A percentile compares a stretch with the other conserved stretches of the same genome.
These are phyloP conservation scores for Sporothrix curviconia DNA, from an alignment of 2,329 filamentous ascomycete genomes.

Conservation along the genomic window DNA sequence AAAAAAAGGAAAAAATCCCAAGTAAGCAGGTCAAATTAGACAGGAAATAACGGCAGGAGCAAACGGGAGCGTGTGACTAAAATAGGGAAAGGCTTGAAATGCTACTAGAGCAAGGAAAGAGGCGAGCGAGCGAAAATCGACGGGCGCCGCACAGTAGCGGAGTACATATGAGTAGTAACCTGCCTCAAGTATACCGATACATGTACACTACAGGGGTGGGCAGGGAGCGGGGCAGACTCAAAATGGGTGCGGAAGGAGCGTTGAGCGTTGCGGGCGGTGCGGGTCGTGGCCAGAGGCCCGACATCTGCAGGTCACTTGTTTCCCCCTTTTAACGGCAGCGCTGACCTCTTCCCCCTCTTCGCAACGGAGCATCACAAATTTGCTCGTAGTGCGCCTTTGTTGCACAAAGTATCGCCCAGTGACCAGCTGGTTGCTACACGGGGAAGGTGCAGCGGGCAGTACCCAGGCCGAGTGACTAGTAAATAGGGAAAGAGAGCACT, in stretches of 20 bases:
- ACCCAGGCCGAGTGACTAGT: not conserved
- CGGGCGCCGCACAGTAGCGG: no score
- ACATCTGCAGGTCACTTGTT: not conserved
- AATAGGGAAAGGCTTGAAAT: constrained; percentile 14
- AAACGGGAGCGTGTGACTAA: constrained; percentile 10
- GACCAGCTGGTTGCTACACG: not conserved
- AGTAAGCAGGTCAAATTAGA: constrained; percentile 7
- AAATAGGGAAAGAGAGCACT: constrained; percentile 3
- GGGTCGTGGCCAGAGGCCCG: constrained; percentile 1
- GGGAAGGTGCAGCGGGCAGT: not conserved
- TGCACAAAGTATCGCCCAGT: not conserved
- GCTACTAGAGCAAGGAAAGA: constrained; percentile 9
- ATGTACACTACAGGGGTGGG: no score
- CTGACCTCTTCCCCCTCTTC: not conserved
- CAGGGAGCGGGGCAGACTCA: no score
- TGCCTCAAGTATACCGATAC: no score
- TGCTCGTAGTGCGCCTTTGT: not conserved
- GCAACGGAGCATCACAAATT: not conserved
- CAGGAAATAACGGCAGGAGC: constrained; percentile 13
- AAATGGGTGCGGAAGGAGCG: not conserved
- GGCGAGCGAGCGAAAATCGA: constrained; percentile 4
- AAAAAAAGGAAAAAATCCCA: constrained; percentile 2
- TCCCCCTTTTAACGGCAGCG: constrained; percentile 1
- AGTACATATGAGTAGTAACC: no score
- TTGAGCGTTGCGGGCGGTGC: constrained; percentile 4